Percentiles rank a stretch among this genome's conserved stretches.
phyloP scores from a whole-genome alignment of 495 filamentous ascomycete species.

The Talaromyces nanjingensis region DNA sequence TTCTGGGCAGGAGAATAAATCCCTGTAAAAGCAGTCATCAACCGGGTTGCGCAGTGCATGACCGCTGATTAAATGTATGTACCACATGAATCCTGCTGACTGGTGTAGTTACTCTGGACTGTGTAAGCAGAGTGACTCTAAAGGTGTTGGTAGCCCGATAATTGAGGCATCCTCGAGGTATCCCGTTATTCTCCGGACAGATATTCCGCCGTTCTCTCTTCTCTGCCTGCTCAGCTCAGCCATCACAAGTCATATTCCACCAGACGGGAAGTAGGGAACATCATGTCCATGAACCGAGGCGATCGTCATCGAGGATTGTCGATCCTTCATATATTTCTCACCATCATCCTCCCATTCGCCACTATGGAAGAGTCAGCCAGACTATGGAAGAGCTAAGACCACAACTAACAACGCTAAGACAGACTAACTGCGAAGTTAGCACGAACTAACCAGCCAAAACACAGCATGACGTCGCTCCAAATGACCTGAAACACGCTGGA shows the following conservation, averaged over 20 bases:
- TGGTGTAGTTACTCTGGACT: not conserved
- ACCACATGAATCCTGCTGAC: too few species aligned
- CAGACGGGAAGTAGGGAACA: not conserved
- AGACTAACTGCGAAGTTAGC: not conserved
- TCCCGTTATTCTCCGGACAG: too few species aligned
- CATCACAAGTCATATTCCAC: not conserved
- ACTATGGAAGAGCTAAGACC: not conserved
- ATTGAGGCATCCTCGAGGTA: not conserved
- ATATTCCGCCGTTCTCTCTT: not conserved
- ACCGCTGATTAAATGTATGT: too few species aligned
- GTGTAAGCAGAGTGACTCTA: not conserved
- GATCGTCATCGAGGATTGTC: not conserved
- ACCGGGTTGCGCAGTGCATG: too few species aligned
- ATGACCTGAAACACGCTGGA: constrained; percentile 4
- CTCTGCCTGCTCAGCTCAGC: not conserved
- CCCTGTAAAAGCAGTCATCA: too few species aligned
- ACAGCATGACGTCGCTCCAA: not conserved
- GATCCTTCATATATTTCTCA: not conserved
- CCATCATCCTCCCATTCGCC: too few species aligned
- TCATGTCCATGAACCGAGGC: not conserved
- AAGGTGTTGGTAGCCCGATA: not conserved
- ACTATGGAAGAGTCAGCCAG: too few species aligned
- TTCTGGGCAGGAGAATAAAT: too few species aligned
- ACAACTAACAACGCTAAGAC: not conserved
- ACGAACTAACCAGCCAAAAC: not conserved